A percentile compares a stretch with the other conserved stretches of the same genome.
Conservation (phyloP, 1,139 yeast genomes). For the Suhomyces coccinellae region DNA sequence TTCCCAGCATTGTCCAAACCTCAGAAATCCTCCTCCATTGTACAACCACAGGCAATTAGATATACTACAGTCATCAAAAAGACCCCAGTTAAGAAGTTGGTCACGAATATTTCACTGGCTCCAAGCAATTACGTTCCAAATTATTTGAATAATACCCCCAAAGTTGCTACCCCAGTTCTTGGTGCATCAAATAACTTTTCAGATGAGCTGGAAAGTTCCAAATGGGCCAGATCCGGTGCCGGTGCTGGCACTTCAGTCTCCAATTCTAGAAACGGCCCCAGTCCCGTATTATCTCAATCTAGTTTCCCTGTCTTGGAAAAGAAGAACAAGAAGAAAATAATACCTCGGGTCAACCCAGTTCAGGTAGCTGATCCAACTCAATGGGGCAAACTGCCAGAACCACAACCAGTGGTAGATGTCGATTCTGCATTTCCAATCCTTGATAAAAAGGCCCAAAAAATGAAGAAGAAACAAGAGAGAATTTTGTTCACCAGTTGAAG, state of each 20-base stretch:
- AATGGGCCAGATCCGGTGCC: constrained; percentile 8
- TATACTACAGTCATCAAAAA: constrained; percentile 44
- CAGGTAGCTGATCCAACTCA: constrained; percentile 24
- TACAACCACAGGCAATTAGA: constrained; percentile 20
- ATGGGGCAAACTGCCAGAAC: constrained; percentile 25
- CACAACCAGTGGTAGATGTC: constrained; percentile 12
- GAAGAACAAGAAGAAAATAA: constrained; percentile 32
- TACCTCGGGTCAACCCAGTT: constrained; percentile 44
- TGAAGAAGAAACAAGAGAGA: constrained; percentile 30
- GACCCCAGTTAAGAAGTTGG: constrained; percentile 16
- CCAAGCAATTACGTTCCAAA: constrained; percentile 30
- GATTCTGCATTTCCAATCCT: constrained; percentile 22
- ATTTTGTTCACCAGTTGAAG: constrained; percentile 12
- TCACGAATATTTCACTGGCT: constrained; percentile 20
- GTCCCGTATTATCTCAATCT: constrained; percentile 11
- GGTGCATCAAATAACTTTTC: constrained; percentile 14
- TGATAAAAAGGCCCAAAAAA: constrained; percentile 32
- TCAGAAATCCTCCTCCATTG: constrained; percentile 21
- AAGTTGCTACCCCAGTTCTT: constrained; percentile 16
- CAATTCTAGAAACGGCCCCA: constrained; percentile 3
- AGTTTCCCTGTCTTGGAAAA: constrained; percentile 46
- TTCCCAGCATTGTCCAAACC: constrained; percentile 58
- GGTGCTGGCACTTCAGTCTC: constrained; percentile 4
- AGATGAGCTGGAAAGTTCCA: constrained; percentile 4
- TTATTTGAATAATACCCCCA: constrained; percentile 28